Evolutionary conservation across 257 asterid genomes (phyloP).

Genomic region (Solanum pennellii): DNA sequence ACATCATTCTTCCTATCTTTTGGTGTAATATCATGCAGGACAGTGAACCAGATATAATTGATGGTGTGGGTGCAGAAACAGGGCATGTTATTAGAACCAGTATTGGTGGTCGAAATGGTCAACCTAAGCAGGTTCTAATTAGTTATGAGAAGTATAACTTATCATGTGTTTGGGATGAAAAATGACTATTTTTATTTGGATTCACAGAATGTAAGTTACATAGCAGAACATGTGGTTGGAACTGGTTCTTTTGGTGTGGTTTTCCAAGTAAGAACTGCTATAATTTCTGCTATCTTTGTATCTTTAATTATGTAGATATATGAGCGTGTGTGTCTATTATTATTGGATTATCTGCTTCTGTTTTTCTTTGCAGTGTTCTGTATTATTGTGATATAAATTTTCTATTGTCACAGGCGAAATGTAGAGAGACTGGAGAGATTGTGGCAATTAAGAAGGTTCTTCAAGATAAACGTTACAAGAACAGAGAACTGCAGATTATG

Average conservation of each 20-base stretch:
- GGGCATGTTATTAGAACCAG: constrained; percentile 87
- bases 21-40: constrained; percentile 48
- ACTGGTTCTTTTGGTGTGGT: constrained; percentile 98
- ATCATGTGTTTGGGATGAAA: constrained; percentile 11
- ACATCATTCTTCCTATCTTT: not conserved
- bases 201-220: constrained; percentile 75
- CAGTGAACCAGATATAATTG: constrained; percentile 84
- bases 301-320: not conserved
- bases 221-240: constrained; percentile 96
- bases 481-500: constrained; percentile 94
- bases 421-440: constrained; percentile 93
- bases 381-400: constrained; percentile 4
- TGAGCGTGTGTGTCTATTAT: not conserved
- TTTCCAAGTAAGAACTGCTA: constrained; percentile 54
- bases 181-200: constrained; percentile 10
- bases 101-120: constrained; percentile 88
- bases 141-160: constrained; percentile 3
- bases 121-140: constrained; percentile 67
- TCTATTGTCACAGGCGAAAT: constrained; percentile 59
- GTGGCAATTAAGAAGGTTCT: constrained; percentile 96
- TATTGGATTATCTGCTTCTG: not conserved
- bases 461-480: constrained; percentile 96
- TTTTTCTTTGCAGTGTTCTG: not conserved
- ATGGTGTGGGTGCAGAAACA: constrained; percentile 92
- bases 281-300: not conserved